These are phyloP conservation scores for Rubia tinctorum DNA, from an alignment of 305 asterid species.

Conservation along the genomic window DNA sequence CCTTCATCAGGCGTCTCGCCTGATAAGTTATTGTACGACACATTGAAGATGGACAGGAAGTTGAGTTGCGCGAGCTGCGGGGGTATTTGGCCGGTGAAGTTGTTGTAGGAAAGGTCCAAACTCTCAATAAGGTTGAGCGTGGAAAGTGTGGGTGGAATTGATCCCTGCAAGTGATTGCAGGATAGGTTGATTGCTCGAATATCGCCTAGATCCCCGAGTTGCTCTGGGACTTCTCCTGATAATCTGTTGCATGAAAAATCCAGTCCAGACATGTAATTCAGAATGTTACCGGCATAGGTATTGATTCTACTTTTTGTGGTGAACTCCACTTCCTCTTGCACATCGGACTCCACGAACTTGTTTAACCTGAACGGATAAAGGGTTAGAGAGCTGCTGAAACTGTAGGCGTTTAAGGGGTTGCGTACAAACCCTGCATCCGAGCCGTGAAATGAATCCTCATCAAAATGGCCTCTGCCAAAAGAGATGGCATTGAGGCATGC, in stretches of 20 bases:
- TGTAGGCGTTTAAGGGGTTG: not conserved
- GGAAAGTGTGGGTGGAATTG: not conserved
- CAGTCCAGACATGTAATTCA: constrained; percentile 20
- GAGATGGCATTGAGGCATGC: constrained; percentile 11
- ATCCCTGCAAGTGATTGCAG: constrained; percentile 17
- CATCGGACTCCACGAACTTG: not conserved
- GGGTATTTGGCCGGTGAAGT: not conserved
- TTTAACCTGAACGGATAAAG: not conserved
- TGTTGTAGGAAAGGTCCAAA: constrained; percentile 1
- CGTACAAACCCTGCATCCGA: not conserved
- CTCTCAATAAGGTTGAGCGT: not conserved
- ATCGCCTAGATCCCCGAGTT: constrained; percentile 13
- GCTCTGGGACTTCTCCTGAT: constrained; percentile 18
- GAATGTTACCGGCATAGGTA: constrained; percentile 14
- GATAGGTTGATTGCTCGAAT: constrained; percentile 24
- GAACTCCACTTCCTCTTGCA: constrained; percentile 16
- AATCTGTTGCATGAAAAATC: constrained; percentile 23
- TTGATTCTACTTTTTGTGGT: constrained; percentile 17
- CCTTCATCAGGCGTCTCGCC: not conserved
- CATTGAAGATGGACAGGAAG: constrained; percentile 4
- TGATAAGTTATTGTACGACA: not conserved
- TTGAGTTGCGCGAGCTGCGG: not conserved
- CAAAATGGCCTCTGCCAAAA: not conserved
- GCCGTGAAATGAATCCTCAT: not conserved
- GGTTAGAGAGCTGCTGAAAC: not conserved